Conservation (phyloP, 2,329 filamentous ascomycete species). For the Fusarium udum region DNA sequence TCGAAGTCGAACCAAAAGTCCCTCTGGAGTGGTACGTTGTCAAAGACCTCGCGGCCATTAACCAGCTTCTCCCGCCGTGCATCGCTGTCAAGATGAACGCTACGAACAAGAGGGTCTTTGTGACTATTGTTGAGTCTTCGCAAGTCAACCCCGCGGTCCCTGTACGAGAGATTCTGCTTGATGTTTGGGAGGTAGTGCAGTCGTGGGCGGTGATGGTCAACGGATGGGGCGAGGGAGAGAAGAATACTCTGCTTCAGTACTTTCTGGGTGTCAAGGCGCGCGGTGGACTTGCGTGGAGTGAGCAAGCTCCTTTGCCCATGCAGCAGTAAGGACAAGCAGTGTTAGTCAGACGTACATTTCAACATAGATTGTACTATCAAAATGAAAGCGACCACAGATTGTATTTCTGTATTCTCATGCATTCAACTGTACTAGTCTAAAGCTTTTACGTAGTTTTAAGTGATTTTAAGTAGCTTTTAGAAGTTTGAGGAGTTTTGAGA, state of each 20-base stretch:
- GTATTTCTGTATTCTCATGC: neutral
- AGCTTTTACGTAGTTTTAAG: no score
- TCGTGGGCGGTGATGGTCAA: neutral
- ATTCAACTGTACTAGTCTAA: no score
- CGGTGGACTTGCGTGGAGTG: neutral
- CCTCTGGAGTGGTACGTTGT: neutral
- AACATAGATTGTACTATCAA: accelerated
- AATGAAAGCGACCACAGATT: accelerated
- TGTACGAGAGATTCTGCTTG: neutral
- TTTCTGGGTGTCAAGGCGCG: neutral
- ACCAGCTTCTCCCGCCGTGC: neutral
- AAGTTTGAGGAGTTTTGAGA: no score
- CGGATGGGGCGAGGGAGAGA: accelerated
- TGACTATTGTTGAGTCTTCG: neutral
- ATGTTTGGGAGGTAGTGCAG: neutral
- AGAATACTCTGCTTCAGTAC: neutral
- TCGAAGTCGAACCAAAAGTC: neutral
- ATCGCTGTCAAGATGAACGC: neutral
- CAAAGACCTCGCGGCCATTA: neutral
- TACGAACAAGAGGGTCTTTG: neutral
- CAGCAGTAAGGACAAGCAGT: accelerated
- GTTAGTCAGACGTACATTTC: neutral
- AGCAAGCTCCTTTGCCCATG: neutral
- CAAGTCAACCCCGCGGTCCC: no score
- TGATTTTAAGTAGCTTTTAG: no score